A percentile compares a stretch with the other conserved stretches of the same genome.
These are phyloP conservation scores for Beauveria australis DNA, from an alignment of 2,329 filamentous ascomycete species.

Conservation along the genomic window DNA sequence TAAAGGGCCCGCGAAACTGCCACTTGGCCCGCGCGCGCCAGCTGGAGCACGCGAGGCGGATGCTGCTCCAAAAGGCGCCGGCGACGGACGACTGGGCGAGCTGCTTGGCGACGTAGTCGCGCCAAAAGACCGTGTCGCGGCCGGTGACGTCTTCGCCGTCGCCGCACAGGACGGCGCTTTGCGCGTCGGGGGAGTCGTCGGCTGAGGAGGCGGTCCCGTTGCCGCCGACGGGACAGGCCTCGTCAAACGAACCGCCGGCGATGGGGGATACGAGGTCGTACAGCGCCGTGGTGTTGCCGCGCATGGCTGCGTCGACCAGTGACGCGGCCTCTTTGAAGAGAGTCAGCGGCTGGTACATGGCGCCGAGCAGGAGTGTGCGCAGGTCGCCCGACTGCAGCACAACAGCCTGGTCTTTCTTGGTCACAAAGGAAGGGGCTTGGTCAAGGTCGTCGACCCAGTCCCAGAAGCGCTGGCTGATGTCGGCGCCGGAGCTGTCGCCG, in stretches of 20 bases:
- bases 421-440: constrained; percentile 17
- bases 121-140: constrained; percentile 19
- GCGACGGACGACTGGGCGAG: constrained; percentile 21
- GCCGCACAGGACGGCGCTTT: constrained; percentile 24
- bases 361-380: constrained; percentile 16
- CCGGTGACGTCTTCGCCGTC: constrained; percentile 23
- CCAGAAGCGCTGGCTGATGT: constrained; percentile 26
- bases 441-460: constrained; percentile 23
- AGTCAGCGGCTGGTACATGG: constrained; percentile 20
- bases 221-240: constrained; percentile 10
- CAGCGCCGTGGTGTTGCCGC: constrained; percentile 11
- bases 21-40: constrained; percentile 30
- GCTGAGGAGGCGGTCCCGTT: background rate
- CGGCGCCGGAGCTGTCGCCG: constrained; percentile 19
- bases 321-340: constrained; percentile 15
- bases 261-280: background rate
- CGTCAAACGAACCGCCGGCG: background rate
- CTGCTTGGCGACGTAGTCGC: constrained; percentile 22
- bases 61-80: constrained; percentile 25
- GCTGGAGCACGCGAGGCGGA: constrained; percentile 32
- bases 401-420: constrained; percentile 15
- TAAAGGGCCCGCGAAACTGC: constrained; percentile 30
- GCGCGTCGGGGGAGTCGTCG: constrained; percentile 14
- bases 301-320: constrained; percentile 13
- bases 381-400: constrained; percentile 26